Evolutionary conservation across 2,329 filamentous ascomycete species (phyloP).

Genomic region (Botrytis medusae): DNA sequence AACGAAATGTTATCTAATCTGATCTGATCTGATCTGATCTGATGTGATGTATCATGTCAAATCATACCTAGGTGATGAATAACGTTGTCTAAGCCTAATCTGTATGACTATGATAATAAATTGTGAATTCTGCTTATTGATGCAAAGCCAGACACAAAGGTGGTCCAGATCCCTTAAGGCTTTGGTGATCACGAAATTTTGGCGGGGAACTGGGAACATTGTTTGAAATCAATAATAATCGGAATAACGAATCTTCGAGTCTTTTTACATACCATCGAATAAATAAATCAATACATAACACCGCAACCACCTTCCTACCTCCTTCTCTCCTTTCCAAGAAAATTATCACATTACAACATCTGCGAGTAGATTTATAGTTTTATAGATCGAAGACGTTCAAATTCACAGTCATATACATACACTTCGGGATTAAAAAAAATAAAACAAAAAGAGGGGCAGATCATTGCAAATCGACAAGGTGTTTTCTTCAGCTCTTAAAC

Average conservation of each 20-base stretch:
- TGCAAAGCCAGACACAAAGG: background rate
- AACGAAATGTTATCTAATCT: background rate
- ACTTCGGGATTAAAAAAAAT: background rate
- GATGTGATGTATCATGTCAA: background rate
- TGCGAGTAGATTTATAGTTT: background rate
- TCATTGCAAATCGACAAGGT: slow-evolving; percentile 65
- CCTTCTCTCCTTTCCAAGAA: slow-evolving; percentile 23
- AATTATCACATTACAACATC: background rate
- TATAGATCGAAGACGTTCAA: background rate
- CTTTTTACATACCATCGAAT: background rate
- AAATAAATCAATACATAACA: background rate
- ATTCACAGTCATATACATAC: background rate
- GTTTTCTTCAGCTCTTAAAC: slow-evolving; percentile 82
- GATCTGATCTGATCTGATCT: background rate
- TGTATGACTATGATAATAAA: background rate
- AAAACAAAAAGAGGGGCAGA: background rate
- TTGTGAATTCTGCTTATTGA: slow-evolving; percentile 4
- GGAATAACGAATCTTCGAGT: slow-evolving; percentile 15
- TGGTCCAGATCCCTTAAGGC: slow-evolving; percentile 25
- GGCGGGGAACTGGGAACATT: slow-evolving; percentile 25
- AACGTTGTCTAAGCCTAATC: background rate
- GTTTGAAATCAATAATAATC: slow-evolving; percentile 33
- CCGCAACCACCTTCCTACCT: background rate
- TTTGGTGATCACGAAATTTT: slow-evolving; percentile 29
- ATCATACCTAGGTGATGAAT: background rate